phyloP scores from a whole-genome alignment of 768 basidiomycete genomes.

The Boletellus sp. region DNA sequence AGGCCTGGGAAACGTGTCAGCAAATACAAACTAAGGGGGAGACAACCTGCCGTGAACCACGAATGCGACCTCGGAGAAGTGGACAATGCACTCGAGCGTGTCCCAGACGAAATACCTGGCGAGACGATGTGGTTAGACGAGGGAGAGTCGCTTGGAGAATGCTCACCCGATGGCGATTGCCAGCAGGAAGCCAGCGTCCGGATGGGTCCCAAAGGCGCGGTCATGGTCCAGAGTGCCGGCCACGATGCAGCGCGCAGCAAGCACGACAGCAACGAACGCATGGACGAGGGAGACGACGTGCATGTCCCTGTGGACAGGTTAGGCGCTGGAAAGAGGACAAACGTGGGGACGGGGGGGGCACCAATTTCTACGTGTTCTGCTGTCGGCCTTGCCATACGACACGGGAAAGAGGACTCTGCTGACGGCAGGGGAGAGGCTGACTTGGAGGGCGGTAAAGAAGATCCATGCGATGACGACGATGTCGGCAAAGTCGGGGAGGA shows the following conservation, averaged over 20 bases:
- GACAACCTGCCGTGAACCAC: slow-evolving; percentile 61
- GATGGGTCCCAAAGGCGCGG: slow-evolving; percentile 74
- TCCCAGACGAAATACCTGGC: slow-evolving; percentile 84
- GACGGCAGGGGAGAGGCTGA: slow-evolving; percentile 52
- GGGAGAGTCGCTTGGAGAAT: slow-evolving; percentile 10
- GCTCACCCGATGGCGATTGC: slow-evolving; percentile 69
- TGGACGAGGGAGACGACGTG: slow-evolving; percentile 74
- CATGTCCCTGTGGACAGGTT: slow-evolving; percentile 48
- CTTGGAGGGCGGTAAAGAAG: slow-evolving; percentile 56
- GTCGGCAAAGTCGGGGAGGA: slow-evolving; percentile 53
- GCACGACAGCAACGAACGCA: slow-evolving; percentile 61
- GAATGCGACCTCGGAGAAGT: slow-evolving; percentile 71
- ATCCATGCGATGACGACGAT: slow-evolving; percentile 52
- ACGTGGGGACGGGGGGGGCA: slow-evolving; percentile 19
- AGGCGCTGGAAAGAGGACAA: neutral
- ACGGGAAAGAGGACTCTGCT: slow-evolving; percentile 46
- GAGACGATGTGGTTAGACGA: neutral
- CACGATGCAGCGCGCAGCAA: slow-evolving; percentile 53
- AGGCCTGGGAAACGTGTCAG: slow-evolving; percentile 39
- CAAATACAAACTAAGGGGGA: neutral
- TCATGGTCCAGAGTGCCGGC: slow-evolving; percentile 49
- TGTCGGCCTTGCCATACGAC: slow-evolving; percentile 46
- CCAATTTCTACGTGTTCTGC: slow-evolving; percentile 58
- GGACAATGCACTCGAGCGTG: slow-evolving; percentile 60
- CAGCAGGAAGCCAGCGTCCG: slow-evolving; percentile 49